These are phyloP conservation scores for Beverwykella pulmonaria DNA, from an alignment of 495 filamentous ascomycete species.

Conservation along the genomic window DNA sequence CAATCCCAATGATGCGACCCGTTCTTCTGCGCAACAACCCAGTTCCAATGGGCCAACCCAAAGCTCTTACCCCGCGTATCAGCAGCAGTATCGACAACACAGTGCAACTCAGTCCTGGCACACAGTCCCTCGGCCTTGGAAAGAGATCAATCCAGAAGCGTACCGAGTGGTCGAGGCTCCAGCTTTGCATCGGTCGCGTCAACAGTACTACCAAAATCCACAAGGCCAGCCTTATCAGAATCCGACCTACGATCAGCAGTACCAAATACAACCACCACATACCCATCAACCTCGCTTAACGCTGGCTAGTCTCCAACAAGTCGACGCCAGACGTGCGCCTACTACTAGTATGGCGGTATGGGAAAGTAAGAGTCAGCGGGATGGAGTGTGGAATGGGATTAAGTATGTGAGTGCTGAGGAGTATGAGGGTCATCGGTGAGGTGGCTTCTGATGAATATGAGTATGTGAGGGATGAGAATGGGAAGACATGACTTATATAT, in stretches of 20 bases:
- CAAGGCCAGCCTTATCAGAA: not conserved
- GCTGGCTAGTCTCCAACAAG: not conserved
- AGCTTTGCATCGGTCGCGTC: not conserved
- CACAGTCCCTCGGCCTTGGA: conserved; percentile 1
- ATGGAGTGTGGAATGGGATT: not conserved
- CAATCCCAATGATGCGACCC: too few relatives aligned
- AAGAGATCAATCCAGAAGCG: not conserved
- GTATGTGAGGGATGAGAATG: not conserved
- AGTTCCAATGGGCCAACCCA: too few relatives aligned
- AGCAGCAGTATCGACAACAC: too few relatives aligned
- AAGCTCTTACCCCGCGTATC: too few relatives aligned
- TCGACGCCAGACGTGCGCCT: not conserved
- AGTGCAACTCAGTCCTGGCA: not conserved
- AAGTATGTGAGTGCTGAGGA: not conserved
- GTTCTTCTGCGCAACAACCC: too few relatives aligned
- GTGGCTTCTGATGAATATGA: not conserved
- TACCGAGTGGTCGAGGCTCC: not conserved
- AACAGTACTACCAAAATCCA: not conserved
- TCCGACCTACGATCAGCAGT: not conserved
- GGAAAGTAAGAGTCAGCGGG: not conserved
- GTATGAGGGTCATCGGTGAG: not conserved
- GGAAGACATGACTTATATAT: too few relatives aligned
- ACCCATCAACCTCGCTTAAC: not conserved
- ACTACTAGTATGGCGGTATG: not conserved
- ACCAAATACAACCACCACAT: not conserved